These are phyloP conservation scores for Dactylellina drechsleri DNA, from an alignment of 2,329 filamentous ascomycete genomes.

Conservation along the genomic window DNA sequence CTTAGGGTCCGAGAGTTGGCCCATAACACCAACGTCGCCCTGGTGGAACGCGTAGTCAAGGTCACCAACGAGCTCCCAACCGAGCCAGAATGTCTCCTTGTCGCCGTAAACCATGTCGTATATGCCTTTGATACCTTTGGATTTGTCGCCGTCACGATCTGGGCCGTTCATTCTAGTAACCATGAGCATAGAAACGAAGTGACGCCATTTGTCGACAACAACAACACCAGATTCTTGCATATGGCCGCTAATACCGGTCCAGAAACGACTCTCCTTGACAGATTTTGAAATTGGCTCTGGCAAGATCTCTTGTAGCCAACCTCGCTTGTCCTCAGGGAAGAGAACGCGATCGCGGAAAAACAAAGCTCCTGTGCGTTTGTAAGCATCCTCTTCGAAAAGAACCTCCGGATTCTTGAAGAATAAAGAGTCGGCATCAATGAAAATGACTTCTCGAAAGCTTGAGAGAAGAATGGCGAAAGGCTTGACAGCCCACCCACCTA, in stretches of 20 bases:
- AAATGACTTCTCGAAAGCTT: constrained; percentile 65
- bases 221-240: constrained; percentile 65
- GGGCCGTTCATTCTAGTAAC: constrained; percentile 64
- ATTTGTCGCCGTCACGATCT: constrained; percentile 63
- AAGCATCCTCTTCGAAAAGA: constrained; percentile 63
- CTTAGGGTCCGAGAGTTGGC: constrained; percentile 57
- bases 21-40: constrained; percentile 62
- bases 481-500: constrained; percentile 65
- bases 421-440: constrained; percentile 65
- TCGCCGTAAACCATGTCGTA: constrained; percentile 66
- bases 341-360: constrained; percentile 65
- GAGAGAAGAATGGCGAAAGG: constrained; percentile 65
- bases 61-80: constrained; percentile 65
- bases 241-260: constrained; percentile 62
- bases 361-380: constrained; percentile 63
- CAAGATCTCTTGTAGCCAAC: constrained; percentile 63
- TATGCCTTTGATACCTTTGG: constrained; percentile 61
- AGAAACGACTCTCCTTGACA: constrained; percentile 62
- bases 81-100: constrained; percentile 67
- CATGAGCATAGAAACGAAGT: constrained; percentile 64
- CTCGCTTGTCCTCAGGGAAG: constrained; percentile 61
- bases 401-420: constrained; percentile 63
- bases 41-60: constrained; percentile 64
- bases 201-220: constrained; percentile 65
- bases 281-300: constrained; percentile 63